Conservation (phyloP, 2,329 filamentous ascomycete species). For the Ceratocystis smalleyi region DNA sequence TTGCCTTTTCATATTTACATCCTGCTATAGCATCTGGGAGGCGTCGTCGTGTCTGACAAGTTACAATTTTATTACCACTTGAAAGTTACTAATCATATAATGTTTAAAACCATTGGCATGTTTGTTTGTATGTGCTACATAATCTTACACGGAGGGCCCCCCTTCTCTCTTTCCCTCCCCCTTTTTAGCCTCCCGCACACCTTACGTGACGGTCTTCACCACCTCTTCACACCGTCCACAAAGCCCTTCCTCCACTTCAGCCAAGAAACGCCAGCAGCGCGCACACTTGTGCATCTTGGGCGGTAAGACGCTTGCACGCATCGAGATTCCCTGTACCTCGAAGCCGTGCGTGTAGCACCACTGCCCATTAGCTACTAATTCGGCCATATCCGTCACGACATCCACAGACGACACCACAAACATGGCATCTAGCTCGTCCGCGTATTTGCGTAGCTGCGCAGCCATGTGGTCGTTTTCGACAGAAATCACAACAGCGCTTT, state of each 20-base stretch:
- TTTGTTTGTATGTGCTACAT: constrained; percentile 2
- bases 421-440: constrained; percentile 42
- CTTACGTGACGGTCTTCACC: constrained; percentile 25
- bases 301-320: constrained; percentile 32
- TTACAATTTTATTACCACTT: neutral
- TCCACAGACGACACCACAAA: constrained; percentile 55
- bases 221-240: constrained; percentile 61
- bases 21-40: neutral
- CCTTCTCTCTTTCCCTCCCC: neutral
- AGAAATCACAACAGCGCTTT: constrained; percentile 46
- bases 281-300: constrained; percentile 54
- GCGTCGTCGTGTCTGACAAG: neutral
- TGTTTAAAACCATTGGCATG: neutral
- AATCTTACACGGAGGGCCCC: constrained; percentile 1
- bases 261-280: constrained; percentile 77
- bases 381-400: constrained; percentile 26
- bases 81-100: neutral
- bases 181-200: neutral
- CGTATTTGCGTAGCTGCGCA: constrained; percentile 27
- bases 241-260: constrained; percentile 47
- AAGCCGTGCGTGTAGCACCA: constrained; percentile 32
- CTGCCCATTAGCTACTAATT: constrained; percentile 17
- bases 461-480: constrained; percentile 31
- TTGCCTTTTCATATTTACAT: neutral
- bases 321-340: constrained; percentile 26